phyloP scores from a whole-genome alignment of 2,329 filamentous ascomycete genomes.

The Fusarium mexicanum region DNA sequence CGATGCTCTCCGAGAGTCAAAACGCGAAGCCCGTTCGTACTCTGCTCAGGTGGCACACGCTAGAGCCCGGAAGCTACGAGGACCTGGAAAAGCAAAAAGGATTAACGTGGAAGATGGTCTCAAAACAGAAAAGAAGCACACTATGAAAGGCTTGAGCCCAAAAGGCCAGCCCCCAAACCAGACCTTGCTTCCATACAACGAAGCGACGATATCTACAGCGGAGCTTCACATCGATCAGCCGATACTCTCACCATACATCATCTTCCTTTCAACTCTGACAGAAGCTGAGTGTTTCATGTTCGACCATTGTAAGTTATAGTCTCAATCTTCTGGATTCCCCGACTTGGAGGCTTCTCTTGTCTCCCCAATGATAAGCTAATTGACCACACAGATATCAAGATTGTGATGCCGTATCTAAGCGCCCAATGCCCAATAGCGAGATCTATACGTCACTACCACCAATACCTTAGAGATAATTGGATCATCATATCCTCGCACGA shows the following conservation, averaged over 20 bases:
- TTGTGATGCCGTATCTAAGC: background rate
- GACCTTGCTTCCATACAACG: background rate
- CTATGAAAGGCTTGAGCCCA: rapidly evolving
- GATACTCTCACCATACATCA: background rate
- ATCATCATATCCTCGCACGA: background rate
- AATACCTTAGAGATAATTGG: background rate
- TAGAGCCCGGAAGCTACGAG: background rate
- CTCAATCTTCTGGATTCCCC: rapidly evolving
- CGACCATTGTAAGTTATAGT: background rate
- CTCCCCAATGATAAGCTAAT: background rate
- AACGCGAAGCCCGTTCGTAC: background rate
- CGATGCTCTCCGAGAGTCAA: background rate
- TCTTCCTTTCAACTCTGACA: background rate
- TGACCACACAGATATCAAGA: background rate
- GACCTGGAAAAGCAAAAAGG: background rate
- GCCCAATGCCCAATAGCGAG: background rate
- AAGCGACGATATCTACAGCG: no score
- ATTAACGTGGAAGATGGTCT: rapidly evolving
- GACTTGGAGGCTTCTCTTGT: rapidly evolving
- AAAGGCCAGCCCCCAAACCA: rapidly evolving
- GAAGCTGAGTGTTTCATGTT: background rate
- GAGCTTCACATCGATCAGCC: background rate
- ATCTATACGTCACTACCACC: background rate
- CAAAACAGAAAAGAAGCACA: background rate
- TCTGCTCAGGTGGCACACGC: background rate